phyloP scores from a whole-genome alignment of 1,284 basidiomycete genomes.

The Melampsora americana region DNA sequence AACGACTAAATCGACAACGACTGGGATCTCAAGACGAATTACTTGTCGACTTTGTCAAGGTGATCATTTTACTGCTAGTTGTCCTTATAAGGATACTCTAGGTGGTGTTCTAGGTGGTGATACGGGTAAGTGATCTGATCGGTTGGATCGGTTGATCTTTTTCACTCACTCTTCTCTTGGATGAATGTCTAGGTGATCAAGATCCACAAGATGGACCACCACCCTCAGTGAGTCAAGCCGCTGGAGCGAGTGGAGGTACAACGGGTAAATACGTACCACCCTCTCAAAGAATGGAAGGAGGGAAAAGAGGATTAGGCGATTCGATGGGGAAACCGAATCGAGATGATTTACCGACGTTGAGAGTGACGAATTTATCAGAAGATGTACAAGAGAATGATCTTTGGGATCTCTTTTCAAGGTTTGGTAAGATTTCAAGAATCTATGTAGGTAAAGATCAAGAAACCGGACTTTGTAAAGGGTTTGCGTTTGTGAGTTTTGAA shows the following conservation, averaged over 20 bases:
- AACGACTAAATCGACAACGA: slow-evolving; percentile 63
- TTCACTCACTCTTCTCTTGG: slow-evolving; percentile 6
- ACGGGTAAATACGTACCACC: slow-evolving; percentile 89
- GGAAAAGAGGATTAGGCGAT: slow-evolving; percentile 69
- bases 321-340: slow-evolving; percentile 70
- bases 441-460: slow-evolving; percentile 94
- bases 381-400: slow-evolving; percentile 94
- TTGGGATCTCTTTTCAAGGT: slow-evolving; percentile 73
- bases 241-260: slow-evolving; percentile 52
- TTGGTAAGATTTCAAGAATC: slow-evolving; percentile 70
- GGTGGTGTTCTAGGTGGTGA: slow-evolving; percentile 64
- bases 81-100: slow-evolving; percentile 91
- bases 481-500: slow-evolving; percentile 94
- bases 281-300: slow-evolving; percentile 69
- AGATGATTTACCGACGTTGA: slow-evolving; percentile 92
- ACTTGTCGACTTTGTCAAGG: slow-evolving; percentile 92
- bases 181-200: slow-evolving; percentile 37
- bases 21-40: slow-evolving; percentile 68
- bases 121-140: slow-evolving; percentile 39
- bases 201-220: slow-evolving; percentile 60
- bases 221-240: slow-evolving; percentile 53
- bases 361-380: slow-evolving; percentile 94
- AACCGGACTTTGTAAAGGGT: slow-evolving; percentile 91
- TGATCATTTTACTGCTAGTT: slow-evolving; percentile 95
- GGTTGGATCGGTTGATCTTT: slow-evolving; percentile 20